These are phyloP conservation scores for Rauvolfia tetraphylla DNA, from an alignment of 257 asterid genomes.

Conservation along the genomic window DNA sequence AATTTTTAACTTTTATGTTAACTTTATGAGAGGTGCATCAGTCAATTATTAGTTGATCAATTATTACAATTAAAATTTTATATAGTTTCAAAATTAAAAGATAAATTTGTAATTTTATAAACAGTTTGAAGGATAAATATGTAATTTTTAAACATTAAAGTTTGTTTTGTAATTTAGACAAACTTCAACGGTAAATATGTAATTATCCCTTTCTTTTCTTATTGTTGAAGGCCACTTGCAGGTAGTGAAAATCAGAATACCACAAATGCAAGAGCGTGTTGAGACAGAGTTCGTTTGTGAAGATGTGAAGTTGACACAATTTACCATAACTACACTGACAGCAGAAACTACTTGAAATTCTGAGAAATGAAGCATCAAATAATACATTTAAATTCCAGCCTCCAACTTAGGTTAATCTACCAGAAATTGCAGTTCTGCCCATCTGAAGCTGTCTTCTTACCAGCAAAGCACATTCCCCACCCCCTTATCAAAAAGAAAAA, in stretches of 20 bases:
- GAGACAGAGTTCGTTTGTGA: slow-evolving; percentile 1
- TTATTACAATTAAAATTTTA: no score
- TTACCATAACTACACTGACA: slow-evolving; percentile 17
- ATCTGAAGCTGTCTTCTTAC: neutral
- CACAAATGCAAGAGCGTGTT: slow-evolving; percentile 1
- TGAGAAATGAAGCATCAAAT: neutral
- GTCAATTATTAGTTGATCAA: no score
- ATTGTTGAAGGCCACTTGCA: slow-evolving; percentile 21
- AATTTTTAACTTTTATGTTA: no score
- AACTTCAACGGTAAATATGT: no score
- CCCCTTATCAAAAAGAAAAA: neutral
- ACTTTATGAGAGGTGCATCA: no score
- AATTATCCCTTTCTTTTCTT: no score
- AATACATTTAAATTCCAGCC: slow-evolving; percentile 11
- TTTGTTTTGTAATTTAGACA: no score
- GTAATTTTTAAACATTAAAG: no score
- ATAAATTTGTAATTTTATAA: no score
- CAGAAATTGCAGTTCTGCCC: neutral
- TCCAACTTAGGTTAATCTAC: slow-evolving; percentile 1
- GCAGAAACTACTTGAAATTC: neutral
- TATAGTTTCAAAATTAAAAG: no score
- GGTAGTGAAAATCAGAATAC: slow-evolving; percentile 14
- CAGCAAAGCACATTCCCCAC: no score
- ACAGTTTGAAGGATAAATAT: no score
- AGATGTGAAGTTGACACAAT: slow-evolving; percentile 15